Conservation (phyloP, 164 flowering plant genomes). For the Macadamia tetraphylla region DNA sequence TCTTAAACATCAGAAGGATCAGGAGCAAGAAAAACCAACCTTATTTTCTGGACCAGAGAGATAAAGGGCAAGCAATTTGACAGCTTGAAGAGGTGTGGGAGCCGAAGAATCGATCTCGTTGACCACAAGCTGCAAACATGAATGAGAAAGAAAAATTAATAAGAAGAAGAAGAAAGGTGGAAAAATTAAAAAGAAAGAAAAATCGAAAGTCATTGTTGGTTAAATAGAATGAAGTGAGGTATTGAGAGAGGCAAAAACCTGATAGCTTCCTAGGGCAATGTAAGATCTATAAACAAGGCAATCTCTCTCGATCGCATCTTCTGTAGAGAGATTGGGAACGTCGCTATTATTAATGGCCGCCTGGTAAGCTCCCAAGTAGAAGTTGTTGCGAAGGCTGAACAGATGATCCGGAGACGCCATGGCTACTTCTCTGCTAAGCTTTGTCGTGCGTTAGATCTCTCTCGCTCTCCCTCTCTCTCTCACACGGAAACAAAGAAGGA, state of each 20-base stretch:
- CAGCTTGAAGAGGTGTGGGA: conserved; percentile 89
- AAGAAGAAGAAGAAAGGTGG: too few relatives aligned
- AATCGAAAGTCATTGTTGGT: not conserved
- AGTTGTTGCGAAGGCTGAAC: conserved; percentile 75
- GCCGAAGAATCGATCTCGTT: conserved; percentile 79
- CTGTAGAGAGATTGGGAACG: conserved; percentile 72
- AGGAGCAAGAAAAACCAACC: conserved; percentile 31
- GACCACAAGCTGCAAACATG: conserved; percentile 57
- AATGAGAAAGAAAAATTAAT: too few relatives aligned
- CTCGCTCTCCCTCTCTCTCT: too few relatives aligned
- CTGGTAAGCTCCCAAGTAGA: conserved; percentile 91
- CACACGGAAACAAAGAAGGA: too few relatives aligned
- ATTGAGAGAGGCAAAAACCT: conserved; percentile 26
- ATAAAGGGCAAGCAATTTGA: conserved; percentile 83
- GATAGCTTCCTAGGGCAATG: conserved; percentile 83
- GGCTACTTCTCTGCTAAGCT: not conserved
- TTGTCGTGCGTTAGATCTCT: too few relatives aligned
- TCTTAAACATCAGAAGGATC: conserved; percentile 6
- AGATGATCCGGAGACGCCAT: conserved; percentile 65
- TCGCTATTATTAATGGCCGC: conserved; percentile 93
- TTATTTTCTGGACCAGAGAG: conserved; percentile 63
- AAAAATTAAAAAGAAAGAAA: not conserved
- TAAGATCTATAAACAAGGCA: conserved; percentile 80
- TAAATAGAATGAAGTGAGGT: not conserved
- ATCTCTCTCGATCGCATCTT: conserved; percentile 76